Conservation (phyloP, 1,284 basidiomycete species). For the Ganoderma leucocontextum region DNA sequence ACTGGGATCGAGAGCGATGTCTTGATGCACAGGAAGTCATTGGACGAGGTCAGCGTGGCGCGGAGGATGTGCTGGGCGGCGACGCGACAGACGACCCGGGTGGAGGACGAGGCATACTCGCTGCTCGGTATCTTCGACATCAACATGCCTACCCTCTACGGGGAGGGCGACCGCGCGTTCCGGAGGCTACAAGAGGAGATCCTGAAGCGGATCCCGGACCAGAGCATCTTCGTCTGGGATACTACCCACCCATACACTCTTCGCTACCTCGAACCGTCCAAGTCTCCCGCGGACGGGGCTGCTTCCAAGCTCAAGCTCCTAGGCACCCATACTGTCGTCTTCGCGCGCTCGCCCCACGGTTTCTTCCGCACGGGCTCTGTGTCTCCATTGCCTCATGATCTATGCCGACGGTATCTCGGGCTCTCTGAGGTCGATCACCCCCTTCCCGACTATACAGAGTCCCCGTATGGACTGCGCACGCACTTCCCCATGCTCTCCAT, state of each 20-base stretch:
- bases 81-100: background rate
- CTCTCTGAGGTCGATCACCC: background rate
- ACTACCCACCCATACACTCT: background rate
- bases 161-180: too few relatives aligned
- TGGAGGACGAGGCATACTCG: background rate
- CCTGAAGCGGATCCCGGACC: background rate
- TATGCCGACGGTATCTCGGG: background rate
- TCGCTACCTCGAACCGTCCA: background rate
- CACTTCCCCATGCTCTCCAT: constrained; percentile 3
- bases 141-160: too few relatives aligned
- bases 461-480: background rate
- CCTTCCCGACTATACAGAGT: background rate
- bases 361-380: background rate
- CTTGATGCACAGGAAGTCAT: background rate
- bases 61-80: constrained; percentile 2
- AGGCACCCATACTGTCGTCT: background rate
- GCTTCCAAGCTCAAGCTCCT: background rate
- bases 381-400: background rate
- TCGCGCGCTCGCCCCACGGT: background rate
- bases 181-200: background rate
- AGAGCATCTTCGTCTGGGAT: constrained; percentile 4
- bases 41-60: constrained; percentile 2
- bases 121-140: too few relatives aligned
- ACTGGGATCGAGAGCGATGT: background rate
- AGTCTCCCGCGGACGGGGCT: background rate